Evolutionary conservation across 2,329 filamentous ascomycete species (phyloP), one percentile per base, ranked within the genome.

Genomic region (Fonsecaea pugnacius): DNA sequence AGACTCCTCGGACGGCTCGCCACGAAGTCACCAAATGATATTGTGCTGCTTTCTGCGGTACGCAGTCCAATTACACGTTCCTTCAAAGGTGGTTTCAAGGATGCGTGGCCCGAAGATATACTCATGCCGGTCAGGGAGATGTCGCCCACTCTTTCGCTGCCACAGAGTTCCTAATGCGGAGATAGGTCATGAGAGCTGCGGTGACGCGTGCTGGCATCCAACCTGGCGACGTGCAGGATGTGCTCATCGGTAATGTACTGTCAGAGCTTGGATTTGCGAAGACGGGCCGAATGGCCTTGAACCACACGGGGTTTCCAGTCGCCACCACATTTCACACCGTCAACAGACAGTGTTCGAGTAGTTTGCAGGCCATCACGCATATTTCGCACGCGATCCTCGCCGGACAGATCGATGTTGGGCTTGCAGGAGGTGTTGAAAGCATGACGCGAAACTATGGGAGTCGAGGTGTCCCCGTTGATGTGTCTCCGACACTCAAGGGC

Each of bases 321-420:
- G 96, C 93, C 5, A 85, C 91, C 56, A 85, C 87, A 69, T 91
- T 90, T 67, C 93, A 86, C 46, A 88, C 89, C 43, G 84, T 96
- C 64, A 97, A 96, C 84, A 90, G 94, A 67, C 97, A 98, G 87
- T 98, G 94, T 84, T 96, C 92, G 40, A 97, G 93, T 0, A 94
- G 94, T 36, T 88, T 98, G 70, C 95, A 96, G 80, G 92, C 94
- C 62, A 91, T 93, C 5, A 92, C 96, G 78, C 91, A 96, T 74
- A 95, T 98, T 70, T 92, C 94, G 56, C 89, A 94, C 79, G 85
- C 92, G 75, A 97, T 98, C 77, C 77, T 84, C 63, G 80, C 82
- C 58, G 92, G 92, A 66, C 85, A 85, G 70, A 98, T 98, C 76
- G 89, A 96, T 64, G 78, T 96, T 69, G 94, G 95, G 72, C 82